Conservation (phyloP, 495 filamentous ascomycete species). For the Baudoinia panamericana region DNA sequence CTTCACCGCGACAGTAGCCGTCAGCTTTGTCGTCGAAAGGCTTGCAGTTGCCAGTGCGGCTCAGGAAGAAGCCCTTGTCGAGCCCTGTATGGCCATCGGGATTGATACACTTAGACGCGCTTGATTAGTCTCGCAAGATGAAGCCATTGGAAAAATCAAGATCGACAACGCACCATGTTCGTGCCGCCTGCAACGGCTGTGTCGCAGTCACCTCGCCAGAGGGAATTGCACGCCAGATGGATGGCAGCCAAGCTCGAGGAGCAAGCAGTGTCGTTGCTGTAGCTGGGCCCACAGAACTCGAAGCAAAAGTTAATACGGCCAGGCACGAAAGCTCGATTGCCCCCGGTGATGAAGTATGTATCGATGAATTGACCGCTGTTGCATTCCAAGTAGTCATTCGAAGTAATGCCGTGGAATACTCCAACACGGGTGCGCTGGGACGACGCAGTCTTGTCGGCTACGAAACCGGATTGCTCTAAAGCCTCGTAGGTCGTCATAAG, state of each 20-base stretch:
- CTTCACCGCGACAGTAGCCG: constrained; percentile 33
- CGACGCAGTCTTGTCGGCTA: constrained; percentile 23
- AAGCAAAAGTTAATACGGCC: constrained; percentile 25
- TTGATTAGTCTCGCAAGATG: too few relatives aligned
- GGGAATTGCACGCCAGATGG: constrained; percentile 27
- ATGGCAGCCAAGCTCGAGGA: constrained; percentile 29
- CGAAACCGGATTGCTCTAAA: constrained; percentile 30
- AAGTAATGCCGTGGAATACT: constrained; percentile 30
- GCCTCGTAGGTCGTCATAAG: constrained; percentile 31
- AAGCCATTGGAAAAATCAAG: too few relatives aligned
- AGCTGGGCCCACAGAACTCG: constrained; percentile 5
- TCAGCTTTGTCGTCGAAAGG: constrained; percentile 31
- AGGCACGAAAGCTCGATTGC: constrained; percentile 25
- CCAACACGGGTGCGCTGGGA: constrained; percentile 26
- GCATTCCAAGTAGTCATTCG: constrained; percentile 21
- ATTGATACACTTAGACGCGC: too few relatives aligned
- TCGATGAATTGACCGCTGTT: constrained; percentile 25
- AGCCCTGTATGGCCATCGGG: constrained; percentile 29
- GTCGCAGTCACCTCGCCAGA: constrained; percentile 30
- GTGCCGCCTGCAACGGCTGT: constrained; percentile 33
- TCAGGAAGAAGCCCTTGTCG: constrained; percentile 29
- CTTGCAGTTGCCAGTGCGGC: constrained; percentile 32
- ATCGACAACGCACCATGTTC: constrained; percentile 26
- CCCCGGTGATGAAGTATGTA: constrained; percentile 27
- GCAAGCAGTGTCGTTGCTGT: constrained; percentile 28